These are phyloP conservation scores for Colletotrichum sp. DNA, from an alignment of 2,329 filamentous ascomycete genomes.

Conservation along the genomic window DNA sequence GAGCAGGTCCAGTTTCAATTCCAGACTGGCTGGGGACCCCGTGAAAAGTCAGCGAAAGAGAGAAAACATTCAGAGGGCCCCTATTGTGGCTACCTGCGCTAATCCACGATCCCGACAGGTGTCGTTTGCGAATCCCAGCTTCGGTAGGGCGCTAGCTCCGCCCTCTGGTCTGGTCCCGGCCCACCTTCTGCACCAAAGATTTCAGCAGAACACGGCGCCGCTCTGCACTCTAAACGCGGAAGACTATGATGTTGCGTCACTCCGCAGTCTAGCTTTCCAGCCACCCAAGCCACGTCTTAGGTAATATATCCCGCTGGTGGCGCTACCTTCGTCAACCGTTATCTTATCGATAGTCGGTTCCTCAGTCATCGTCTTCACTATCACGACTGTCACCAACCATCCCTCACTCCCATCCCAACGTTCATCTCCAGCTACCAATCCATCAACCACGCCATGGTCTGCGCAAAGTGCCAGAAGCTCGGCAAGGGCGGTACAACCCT, in stretches of 20 bases:
- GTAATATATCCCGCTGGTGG: not conserved
- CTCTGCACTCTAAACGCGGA: not conserved
- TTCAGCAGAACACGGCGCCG: not conserved
- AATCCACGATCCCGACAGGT: not conserved
- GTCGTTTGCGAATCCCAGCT: not conserved
- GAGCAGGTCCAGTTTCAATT: constrained; percentile 13
- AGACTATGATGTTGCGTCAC: constrained; percentile 11
- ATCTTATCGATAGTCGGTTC: not conserved
- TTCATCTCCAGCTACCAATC: not conserved
- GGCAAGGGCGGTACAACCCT: constrained; percentile 61
- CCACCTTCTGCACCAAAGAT: not conserved
- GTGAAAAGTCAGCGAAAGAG: not conserved
- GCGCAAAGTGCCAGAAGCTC: constrained; percentile 67
- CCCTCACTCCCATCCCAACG: not conserved
- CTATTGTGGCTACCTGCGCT: constrained; percentile 18
- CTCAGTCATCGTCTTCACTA: not conserved
- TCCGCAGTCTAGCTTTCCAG: not conserved
- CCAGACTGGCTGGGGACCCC: constrained; percentile 5
- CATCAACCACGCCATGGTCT: constrained; percentile 56
- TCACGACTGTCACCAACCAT: not conserved
- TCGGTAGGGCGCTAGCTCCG: not conserved
- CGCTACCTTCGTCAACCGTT: not conserved
- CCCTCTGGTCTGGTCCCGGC: not conserved
- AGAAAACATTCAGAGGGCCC: not conserved
- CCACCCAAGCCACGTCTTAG: not conserved